Evolutionary conservation across 78 protist species (phyloP), one percentile per base, ranked within the genome.

Genomic region (Capsaspora owczarzaki): DNA sequence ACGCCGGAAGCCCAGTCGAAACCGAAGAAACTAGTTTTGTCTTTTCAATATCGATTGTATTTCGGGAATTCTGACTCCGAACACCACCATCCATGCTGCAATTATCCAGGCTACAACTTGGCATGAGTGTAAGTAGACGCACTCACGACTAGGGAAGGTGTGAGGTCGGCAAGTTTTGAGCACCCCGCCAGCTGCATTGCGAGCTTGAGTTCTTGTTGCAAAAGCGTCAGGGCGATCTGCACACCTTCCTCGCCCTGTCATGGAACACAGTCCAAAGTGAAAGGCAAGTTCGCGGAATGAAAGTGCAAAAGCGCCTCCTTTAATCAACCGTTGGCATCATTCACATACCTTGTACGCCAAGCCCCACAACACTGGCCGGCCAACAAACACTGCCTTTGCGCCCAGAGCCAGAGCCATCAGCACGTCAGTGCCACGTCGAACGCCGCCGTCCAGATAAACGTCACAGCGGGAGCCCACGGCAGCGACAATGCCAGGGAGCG

Each of bases 351-450:
- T 49, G 66, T 56, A 63, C 37, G 85, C 56, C 33, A 88, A 71
- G n/a, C 89, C 89, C 88, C 89, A 91, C 27, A 89, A 56, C 19
- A 80, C 70, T 0, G 94, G 94, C 16, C 92, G 29, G 33, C 93
- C 94, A 31, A 91, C 68, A 71, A 84, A 70, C 38, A 89, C 87
- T 0, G 87, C 89, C 14, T 72, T 33, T 4, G 93, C 94, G 8
- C 88, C 88, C 8, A 80, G 61, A 14, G 68, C 43, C 66, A 89
- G 66, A 23, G 94, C 95, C 43, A 89, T 91, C 42, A 91, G 63
- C 23, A 89, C 80, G 75, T 89, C 95, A 0, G 93, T 83, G 60
- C 95, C 92, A 43, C 95, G 23, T 35, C 95, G 79, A 31, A 91
- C 76, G 29, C 95, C 95, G 41, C 95, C 92, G 75, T 91, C 95